These are phyloP conservation scores for Lithohypha guttulata DNA, from an alignment of 2,329 filamentous ascomycete species.

Conservation along the genomic window DNA sequence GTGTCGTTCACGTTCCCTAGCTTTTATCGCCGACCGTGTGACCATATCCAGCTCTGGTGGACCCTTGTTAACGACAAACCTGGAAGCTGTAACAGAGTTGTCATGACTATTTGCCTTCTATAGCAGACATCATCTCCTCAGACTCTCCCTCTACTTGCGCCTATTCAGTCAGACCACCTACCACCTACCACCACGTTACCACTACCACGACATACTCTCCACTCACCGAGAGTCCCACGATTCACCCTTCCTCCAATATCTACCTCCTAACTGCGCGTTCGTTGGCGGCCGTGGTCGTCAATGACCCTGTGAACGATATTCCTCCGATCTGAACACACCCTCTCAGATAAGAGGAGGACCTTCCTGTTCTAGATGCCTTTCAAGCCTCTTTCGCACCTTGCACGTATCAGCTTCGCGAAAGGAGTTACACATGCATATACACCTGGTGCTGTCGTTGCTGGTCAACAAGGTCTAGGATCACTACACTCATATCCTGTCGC, in stretches of 20 bases:
- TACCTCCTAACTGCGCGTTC: conserved; percentile 56
- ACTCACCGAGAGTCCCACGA: not conserved
- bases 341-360: conserved; percentile 54
- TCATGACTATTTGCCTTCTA: not conserved
- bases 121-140: not conserved
- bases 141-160: not conserved
- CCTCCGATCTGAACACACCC: conserved; percentile 32
- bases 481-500: conserved; percentile 41
- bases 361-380: conserved; percentile 77
- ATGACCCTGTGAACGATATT: conserved; percentile 81
- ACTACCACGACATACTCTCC: conserved; percentile 6
- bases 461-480: conserved; percentile 63
- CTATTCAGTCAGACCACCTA: conserved; percentile 6
- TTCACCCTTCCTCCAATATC: not conserved
- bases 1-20: conserved; percentile 3
- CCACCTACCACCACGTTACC: not conserved
- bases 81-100: not conserved
- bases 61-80: too few species aligned
- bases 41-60: not conserved
- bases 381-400: conserved; percentile 65
- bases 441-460: conserved; percentile 82
- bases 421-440: conserved; percentile 96
- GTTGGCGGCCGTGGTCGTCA: conserved; percentile 86
- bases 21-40: conserved; percentile 1
- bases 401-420: conserved; percentile 95